phyloP scores from a whole-genome alignment of 345 rosid genomes.

The Eucalyptus cloeziana region DNA sequence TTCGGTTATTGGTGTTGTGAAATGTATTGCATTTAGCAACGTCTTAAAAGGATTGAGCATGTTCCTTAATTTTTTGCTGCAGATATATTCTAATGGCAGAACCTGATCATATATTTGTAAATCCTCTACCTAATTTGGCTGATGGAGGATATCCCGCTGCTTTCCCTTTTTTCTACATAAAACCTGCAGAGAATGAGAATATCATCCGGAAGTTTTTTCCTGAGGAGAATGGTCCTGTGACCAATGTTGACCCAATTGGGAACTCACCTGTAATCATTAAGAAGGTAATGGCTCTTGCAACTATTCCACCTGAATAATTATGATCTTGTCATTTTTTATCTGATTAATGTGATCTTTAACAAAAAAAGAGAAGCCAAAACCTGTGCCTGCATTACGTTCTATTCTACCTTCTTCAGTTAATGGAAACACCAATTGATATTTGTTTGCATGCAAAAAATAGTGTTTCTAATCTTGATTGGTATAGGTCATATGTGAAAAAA shows the following conservation, averaged over 20 bases:
- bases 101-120: conserved; percentile 82
- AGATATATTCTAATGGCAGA: conserved; percentile 92
- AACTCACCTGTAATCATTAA: conserved; percentile 44
- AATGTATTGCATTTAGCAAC: not conserved
- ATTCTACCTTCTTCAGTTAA: not conserved
- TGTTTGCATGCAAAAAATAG: not conserved
- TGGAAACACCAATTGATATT: not conserved
- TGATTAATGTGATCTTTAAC: not conserved
- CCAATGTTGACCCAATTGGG: conserved; percentile 33
- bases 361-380: not conserved
- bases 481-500: not conserved
- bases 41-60: not conserved
- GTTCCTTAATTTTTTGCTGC: conserved; percentile 6
- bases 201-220: conserved; percentile 31
- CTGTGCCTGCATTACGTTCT: not conserved
- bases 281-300: conserved; percentile 9
- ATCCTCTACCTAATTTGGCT: conserved; percentile 79
- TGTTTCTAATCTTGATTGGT: not conserved
- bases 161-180: conserved; percentile 85
- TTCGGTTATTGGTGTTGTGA: not conserved
- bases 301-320: not conserved
- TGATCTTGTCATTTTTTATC: not conserved
- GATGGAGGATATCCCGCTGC: conserved; percentile 63
- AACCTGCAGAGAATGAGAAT: conserved; percentile 22
- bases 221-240: conserved; percentile 30